A percentile compares a stretch with the other conserved stretches of the same genome.
Evolutionary conservation across 495 filamentous ascomycete species (phyloP).

Genomic region (Lophium mytilinum): DNA sequence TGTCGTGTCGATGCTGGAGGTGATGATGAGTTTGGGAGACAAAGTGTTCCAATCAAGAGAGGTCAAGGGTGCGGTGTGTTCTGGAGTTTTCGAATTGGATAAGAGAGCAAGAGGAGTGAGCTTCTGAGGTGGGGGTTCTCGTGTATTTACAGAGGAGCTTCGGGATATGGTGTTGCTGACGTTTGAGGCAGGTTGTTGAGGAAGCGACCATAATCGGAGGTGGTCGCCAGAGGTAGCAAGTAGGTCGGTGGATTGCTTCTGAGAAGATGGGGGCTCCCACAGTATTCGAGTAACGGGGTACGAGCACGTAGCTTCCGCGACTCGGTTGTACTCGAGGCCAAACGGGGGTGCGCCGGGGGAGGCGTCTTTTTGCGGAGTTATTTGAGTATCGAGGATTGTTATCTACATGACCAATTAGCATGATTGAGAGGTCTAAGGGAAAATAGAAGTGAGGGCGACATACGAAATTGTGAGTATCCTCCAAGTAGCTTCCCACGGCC

Average conservation of each 20-base stretch:
- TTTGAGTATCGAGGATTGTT: conserved; percentile 88
- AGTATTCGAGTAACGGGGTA: conserved; percentile 94
- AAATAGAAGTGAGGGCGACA: conserved; percentile 23
- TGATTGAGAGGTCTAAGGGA: neutral
- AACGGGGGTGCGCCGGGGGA: conserved; percentile 60
- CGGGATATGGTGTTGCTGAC: conserved; percentile 68
- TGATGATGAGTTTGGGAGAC: conserved; percentile 93
- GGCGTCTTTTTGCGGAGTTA: conserved; percentile 66
- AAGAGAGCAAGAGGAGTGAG: conserved; percentile 87
- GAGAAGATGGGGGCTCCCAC: conserved; percentile 95
- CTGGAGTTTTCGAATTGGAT: conserved; percentile 96
- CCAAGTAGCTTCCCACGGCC: conserved; percentile 89
- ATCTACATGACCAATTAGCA: conserved; percentile 50
- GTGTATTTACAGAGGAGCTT: conserved; percentile 46
- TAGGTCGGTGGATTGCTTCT: conserved; percentile 93
- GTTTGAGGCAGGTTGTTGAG: conserved; percentile 48
- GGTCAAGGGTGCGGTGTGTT: conserved; percentile 93
- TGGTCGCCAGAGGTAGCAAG: conserved; percentile 96
- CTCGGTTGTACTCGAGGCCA: conserved; percentile 80
- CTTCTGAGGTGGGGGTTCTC: conserved; percentile 66
- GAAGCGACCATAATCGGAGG: conserved; percentile 88
- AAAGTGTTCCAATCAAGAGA: conserved; percentile 97
- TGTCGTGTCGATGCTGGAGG: conserved; percentile 96
- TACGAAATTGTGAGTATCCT: conserved; percentile 97
- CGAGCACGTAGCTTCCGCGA: conserved; percentile 96